Conservation (phyloP, 495 filamentous ascomycete genomes). For the Xylaria grammica region DNA sequence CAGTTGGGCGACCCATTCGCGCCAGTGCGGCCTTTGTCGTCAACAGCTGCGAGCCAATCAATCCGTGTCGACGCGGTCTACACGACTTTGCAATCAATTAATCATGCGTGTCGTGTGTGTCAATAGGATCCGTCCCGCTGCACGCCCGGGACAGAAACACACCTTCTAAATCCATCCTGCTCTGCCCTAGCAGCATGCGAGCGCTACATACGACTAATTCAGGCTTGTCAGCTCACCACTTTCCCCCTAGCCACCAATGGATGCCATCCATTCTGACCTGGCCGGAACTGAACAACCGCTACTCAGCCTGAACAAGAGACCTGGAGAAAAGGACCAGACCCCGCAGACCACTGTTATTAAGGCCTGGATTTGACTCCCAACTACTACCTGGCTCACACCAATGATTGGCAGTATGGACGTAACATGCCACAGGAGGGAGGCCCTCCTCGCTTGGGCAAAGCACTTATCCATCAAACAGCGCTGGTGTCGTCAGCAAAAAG, state of each 20-base stretch:
- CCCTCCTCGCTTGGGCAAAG: slow-evolving; percentile 7
- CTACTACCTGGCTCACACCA: slow-evolving; percentile 6
- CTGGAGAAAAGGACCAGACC: slow-evolving; percentile 11
- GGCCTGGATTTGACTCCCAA: slow-evolving; percentile 20
- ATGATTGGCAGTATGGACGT: not conserved
- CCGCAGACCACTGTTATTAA: slow-evolving; percentile 10
- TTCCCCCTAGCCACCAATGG: slow-evolving; percentile 14
- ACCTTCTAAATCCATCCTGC: slow-evolving; percentile 38
- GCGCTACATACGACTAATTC: slow-evolving; percentile 17
- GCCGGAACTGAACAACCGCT: slow-evolving; percentile 7
- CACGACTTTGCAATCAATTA: slow-evolving; percentile 43
- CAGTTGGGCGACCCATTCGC: slow-evolving; percentile 32
- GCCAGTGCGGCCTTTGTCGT: slow-evolving; percentile 30
- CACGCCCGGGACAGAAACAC: slow-evolving; percentile 31
- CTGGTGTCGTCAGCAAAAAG: not conserved
- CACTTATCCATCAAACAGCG: not conserved
- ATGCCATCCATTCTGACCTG: slow-evolving; percentile 1
- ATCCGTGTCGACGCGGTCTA: slow-evolving; percentile 39
- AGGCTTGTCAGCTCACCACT: slow-evolving; percentile 17
- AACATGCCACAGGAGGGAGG: not conserved
- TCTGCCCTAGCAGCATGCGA: slow-evolving; percentile 26
- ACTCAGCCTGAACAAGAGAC: slow-evolving; percentile 22
- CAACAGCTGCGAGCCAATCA: slow-evolving; percentile 37
- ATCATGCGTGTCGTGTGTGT: slow-evolving; percentile 43
- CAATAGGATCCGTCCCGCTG: slow-evolving; percentile 36